Evolutionary conservation across 495 filamentous ascomycete species (phyloP).

Genomic region (Penicillium canariense): DNA sequence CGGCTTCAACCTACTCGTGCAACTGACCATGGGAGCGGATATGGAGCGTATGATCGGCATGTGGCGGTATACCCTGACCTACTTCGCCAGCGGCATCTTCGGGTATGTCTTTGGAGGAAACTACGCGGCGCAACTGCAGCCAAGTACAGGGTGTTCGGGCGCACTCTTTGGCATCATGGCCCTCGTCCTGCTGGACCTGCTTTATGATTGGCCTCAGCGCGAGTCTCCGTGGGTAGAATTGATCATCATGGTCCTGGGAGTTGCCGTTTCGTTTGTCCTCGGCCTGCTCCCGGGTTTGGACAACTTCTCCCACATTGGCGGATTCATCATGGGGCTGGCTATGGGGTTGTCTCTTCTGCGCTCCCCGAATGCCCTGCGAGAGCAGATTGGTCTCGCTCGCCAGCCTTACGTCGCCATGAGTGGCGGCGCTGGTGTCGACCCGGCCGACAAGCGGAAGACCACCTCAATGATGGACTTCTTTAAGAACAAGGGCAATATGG

Average conservation of each 20-base stretch:
- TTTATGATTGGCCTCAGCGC: constrained; percentile 86
- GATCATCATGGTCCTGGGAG: constrained; percentile 76
- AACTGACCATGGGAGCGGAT: constrained; percentile 80
- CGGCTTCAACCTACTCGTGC: constrained; percentile 88
- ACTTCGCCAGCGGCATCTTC: constrained; percentile 89
- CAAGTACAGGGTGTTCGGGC: constrained; percentile 86
- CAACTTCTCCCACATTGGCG: constrained; percentile 96
- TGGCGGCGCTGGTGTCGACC: constrained; percentile 30
- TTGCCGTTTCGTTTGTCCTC: constrained; percentile 85
- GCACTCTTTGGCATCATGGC: constrained; percentile 89
- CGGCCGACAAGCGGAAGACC: constrained; percentile 26
- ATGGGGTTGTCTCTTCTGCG: constrained; percentile 83
- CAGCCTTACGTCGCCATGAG: constrained; percentile 66
- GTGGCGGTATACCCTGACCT: constrained; percentile 82
- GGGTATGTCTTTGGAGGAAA: constrained; percentile 96
- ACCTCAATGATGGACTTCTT: constrained; percentile 34
- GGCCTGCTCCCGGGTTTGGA: constrained; percentile 90
- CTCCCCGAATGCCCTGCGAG: constrained; percentile 76
- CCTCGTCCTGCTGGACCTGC: constrained; percentile 78
- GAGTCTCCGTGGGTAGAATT: constrained; percentile 74
- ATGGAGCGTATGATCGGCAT: constrained; percentile 88
- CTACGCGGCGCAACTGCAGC: constrained; percentile 74
- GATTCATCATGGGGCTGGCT: constrained; percentile 88
- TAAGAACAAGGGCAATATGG: constrained; percentile 36
- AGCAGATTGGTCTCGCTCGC: constrained; percentile 63